Evolutionary conservation across 768 basidiomycete species (phyloP), one percentile per base, ranked within the genome.

Genomic region (Mycena olivaceomarginata): DNA sequence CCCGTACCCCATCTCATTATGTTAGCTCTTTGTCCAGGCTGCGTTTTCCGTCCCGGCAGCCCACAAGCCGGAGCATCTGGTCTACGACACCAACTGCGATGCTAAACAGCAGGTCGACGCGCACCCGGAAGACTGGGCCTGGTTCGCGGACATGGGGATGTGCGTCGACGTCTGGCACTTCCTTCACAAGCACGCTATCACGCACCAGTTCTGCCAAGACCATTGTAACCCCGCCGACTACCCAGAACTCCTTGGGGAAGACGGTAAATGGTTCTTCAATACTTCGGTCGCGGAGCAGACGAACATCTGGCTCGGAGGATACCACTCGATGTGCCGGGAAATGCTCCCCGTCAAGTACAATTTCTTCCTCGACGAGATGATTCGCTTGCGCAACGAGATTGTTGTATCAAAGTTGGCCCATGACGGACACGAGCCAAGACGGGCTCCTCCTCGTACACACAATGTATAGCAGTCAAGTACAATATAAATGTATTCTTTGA

Each of bases 321-420:
- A 85, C 62, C 82, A 84, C 8, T 62, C 84, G 0, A 86, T 87
- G 1, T 80, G 80, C 15, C 46, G 81, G 1, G 85, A 87, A 70
- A 88, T 88, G 86, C 18, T 79, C 0, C 76, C 80, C 0, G 74
- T 76, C 0, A 79, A 81, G 59, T 86, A 81, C 39, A 80, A 84
- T 59, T 56, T 56, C n/a, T 56, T 56, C 9, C n/a, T 56, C 3
- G 53, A 56, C 12, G 53, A 56, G n/a, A 56, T 88, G 86, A 85
- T 88, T 41, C 53, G 82, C 15, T 63, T 77, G 1, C 66, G 70
- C 0, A 88, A 88, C 51, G n/a, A 66, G 40, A 72, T 77, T 18
- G 45, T 77, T 8, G 18, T 82, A 7, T 73, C 77, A 39, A 75
- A 70, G 51, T 71, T 83, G 25, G 73, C 66, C 20, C 70, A 37